A percentile compares a stretch with the other conserved stretches of the same genome.
These are phyloP conservation scores for Avena eriantha DNA, from an alignment of 176 grass and related monocot genomes.

Conservation along the genomic window DNA sequence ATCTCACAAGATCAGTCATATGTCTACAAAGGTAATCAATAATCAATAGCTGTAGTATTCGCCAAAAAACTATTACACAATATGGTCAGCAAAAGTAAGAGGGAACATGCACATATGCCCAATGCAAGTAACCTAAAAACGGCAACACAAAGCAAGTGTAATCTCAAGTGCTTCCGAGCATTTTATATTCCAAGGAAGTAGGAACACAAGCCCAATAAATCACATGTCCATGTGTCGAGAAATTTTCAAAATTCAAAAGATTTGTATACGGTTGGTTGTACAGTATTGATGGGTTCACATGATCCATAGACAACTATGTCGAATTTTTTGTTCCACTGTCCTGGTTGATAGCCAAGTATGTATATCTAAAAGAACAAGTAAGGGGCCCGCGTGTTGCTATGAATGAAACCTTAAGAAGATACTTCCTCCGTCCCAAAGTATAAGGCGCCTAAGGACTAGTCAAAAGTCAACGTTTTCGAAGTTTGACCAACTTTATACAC, in stretches of 20 bases:
- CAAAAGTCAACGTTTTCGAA: too few species aligned
- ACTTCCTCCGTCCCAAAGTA: too few species aligned
- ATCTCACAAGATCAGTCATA: slow-evolving; percentile 5
- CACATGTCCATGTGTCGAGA: neutral
- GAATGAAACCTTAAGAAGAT: neutral
- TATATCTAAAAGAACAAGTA: neutral
- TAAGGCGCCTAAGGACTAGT: too few species aligned
- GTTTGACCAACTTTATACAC: too few species aligned
- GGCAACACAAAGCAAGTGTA: neutral
- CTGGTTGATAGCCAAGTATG: neutral
- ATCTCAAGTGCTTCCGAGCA: slow-evolving; percentile 20
- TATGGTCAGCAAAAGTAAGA: slow-evolving; percentile 13
- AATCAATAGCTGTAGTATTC: neutral
- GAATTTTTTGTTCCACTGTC: slow-evolving; percentile 1
- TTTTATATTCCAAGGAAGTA: neutral
- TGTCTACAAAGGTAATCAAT: neutral
- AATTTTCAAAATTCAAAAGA: neutral
- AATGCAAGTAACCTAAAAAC: slow-evolving; percentile 1
- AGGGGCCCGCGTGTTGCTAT: neutral
- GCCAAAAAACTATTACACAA: slow-evolving; percentile 19
- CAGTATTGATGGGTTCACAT: neutral
- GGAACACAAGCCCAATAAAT: neutral
- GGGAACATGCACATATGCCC: neutral
- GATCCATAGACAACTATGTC: neutral
- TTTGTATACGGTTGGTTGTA: neutral